Conservation (phyloP, 768 basidiomycete genomes). For the Russula dissimulans region DNA sequence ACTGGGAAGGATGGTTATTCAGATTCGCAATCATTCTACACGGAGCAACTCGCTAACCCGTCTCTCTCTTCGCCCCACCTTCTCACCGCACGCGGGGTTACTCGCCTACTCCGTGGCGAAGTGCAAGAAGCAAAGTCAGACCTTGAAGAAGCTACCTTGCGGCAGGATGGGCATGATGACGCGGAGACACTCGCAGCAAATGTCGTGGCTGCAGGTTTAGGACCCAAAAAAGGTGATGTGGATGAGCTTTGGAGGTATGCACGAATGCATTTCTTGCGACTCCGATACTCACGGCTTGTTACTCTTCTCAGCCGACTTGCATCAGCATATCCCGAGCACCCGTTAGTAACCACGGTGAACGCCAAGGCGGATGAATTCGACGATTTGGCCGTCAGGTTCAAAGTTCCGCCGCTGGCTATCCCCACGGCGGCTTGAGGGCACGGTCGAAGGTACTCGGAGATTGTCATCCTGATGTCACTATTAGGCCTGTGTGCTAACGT, state of each 20-base stretch:
- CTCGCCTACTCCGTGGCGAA: slow-evolving; percentile 69
- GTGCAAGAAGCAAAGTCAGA: slow-evolving; percentile 70
- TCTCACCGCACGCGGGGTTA: slow-evolving; percentile 70
- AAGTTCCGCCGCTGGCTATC: slow-evolving; percentile 45
- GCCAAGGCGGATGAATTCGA: slow-evolving; percentile 61
- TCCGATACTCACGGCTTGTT: slow-evolving; percentile 12
- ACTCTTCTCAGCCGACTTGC: slow-evolving; percentile 31
- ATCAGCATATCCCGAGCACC: slow-evolving; percentile 54
- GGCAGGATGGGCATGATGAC: slow-evolving; percentile 41
- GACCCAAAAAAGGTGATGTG: slow-evolving; percentile 47
- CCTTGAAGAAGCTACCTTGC: slow-evolving; percentile 62
- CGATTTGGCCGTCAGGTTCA: slow-evolving; percentile 45
- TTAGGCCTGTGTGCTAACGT: not conserved
- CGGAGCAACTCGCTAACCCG: slow-evolving; percentile 76
- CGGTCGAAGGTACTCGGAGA: not conserved
- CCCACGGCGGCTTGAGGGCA: slow-evolving; percentile 17
- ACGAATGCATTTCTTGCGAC: slow-evolving; percentile 1
- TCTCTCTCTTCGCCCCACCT: slow-evolving; percentile 65
- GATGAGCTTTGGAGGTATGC: slow-evolving; percentile 65
- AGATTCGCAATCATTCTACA: slow-evolving; percentile 55
- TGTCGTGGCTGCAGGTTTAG: slow-evolving; percentile 55
- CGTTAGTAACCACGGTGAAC: slow-evolving; percentile 54
- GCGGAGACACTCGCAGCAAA: slow-evolving; percentile 61
- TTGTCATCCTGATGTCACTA: not conserved
- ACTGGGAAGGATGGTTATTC: slow-evolving; percentile 64